Base-by-base conservation (phyloP, 1,284 basidiomycete species). In the Mycosarcoma maydis region DNA sequence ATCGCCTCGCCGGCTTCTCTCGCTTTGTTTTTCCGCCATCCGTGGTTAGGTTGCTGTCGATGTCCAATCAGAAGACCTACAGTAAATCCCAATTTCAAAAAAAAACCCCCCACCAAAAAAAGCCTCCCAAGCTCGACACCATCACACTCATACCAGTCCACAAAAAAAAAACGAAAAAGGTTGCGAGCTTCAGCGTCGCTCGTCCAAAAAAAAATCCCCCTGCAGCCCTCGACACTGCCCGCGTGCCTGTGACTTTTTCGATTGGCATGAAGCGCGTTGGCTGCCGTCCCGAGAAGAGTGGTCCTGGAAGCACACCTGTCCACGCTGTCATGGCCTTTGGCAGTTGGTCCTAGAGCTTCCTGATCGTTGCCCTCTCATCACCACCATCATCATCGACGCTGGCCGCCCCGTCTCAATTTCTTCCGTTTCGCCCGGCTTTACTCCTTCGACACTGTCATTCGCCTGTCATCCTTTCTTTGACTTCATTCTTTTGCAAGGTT, bases 51-150 rank as follows among this genome's bases (percentile, higher is more conserved):
- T 42, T 47, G 20, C 17, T 17, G 38, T 39, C 24, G 29, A 40
- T 32, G 22, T n/a, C 56, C 56, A 51, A 58, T 51, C 48, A 46
- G 49, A 51, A 37, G 22, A 29, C 32, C 32, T 32, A 33, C 32
- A 27, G 40, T 30, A 6, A 13, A 6, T 29, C 42, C 20, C 26
- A 19, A 37, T 36, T 26, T 39, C 27, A 30, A 29, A 49, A 49
- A 43, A 41, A 51, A 46, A 52, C 14, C 9, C 29, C 14, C 29
- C 2, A 8, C n/a, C n/a, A n/a, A n/a, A n/a, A n/a, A n/a, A n/a
- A n/a, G n/a, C n/a, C n/a, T n/a, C n/a, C n/a, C n/a, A n/a, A 30
- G 29, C 29, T 34, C 6, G 13, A 34, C 32, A 34, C 32, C 32
- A 34, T n/a, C 32, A 16, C 13, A 30, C n/a, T n/a, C n/a, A n/a